Conservation (phyloP, 2,329 filamentous ascomycete species). For the Waltergamsia citrina region DNA sequence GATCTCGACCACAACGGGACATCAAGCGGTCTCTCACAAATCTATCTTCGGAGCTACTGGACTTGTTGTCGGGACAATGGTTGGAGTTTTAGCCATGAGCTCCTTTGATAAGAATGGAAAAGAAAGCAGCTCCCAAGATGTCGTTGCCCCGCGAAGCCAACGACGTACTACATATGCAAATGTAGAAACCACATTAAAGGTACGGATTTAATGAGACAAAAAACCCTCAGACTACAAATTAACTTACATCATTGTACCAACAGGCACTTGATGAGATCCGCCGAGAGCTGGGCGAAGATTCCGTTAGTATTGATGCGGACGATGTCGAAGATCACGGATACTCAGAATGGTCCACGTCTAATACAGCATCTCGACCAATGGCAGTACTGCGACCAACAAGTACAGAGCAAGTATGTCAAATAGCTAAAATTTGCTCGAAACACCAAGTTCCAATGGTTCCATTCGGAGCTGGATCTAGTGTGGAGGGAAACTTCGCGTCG, state of each 20-base stretch:
- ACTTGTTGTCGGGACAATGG: too few species aligned
- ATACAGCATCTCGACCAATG: conserved; percentile 52
- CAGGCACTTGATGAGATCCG: conserved; percentile 49
- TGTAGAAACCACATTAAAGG: too few species aligned
- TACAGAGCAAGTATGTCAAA: conserved; percentile 55
- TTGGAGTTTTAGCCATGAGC: too few species aligned
- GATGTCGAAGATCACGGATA: conserved; percentile 55
- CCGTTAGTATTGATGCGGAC: conserved; percentile 54
- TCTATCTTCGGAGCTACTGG: too few species aligned
- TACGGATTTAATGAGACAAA: too few species aligned
- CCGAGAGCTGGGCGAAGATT: conserved; percentile 41
- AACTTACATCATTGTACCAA: background rate
- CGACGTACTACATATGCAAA: too few species aligned
- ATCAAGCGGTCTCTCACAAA: too few species aligned
- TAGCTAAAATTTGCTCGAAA: conserved; percentile 53
- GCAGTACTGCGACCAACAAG: conserved; percentile 55
- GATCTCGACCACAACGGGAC: too few species aligned
- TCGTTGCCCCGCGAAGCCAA: too few species aligned
- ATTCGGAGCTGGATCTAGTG: conserved; percentile 63
- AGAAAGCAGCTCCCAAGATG: too few species aligned
- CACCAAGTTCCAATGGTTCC: conserved; percentile 60
- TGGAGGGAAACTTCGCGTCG: conserved; percentile 63
- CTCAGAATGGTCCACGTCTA: conserved; percentile 63
- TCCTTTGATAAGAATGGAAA: too few species aligned
- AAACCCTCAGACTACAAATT: too few species aligned